Conservation (phyloP, 169 alveolate species). For the Plasmodium cynomolgi region DNA sequence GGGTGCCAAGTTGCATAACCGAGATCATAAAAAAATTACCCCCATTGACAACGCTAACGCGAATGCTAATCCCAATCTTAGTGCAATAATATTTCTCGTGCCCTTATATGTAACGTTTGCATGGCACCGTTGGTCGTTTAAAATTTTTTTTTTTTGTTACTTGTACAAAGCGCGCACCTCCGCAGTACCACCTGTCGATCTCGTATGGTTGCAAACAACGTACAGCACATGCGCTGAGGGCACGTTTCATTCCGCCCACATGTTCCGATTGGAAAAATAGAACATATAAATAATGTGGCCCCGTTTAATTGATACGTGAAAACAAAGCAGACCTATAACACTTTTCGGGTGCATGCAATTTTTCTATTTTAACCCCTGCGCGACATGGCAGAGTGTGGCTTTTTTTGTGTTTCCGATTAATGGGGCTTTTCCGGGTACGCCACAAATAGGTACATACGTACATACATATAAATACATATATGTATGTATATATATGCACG, state of each 20-base stretch:
- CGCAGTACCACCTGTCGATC: background rate
- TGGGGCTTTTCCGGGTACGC: background rate
- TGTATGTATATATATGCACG: background rate
- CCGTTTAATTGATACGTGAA: background rate
- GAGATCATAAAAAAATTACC: background rate
- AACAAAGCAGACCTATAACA: background rate
- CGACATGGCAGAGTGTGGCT: background rate
- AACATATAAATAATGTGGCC: background rate
- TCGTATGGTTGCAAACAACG: background rate
- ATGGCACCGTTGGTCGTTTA: background rate
- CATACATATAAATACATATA: background rate
- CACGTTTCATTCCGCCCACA: background rate
- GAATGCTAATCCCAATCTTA: background rate
- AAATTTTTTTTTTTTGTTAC: background rate
- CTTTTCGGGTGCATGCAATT: background rate
- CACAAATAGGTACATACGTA: background rate
- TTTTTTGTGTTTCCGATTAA: background rate
- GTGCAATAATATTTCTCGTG: background rate
- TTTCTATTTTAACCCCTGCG: background rate
- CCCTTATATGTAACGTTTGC: background rate
- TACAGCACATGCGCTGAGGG: background rate
- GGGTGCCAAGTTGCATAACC: background rate
- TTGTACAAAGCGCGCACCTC: background rate
- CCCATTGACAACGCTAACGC: background rate
- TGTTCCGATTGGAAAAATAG: background rate